Evolutionary conservation across 2,329 filamentous ascomycete genomes (phyloP), one percentile per base, ranked within the genome.

Genomic region (Keithomyces neogunnii): DNA sequence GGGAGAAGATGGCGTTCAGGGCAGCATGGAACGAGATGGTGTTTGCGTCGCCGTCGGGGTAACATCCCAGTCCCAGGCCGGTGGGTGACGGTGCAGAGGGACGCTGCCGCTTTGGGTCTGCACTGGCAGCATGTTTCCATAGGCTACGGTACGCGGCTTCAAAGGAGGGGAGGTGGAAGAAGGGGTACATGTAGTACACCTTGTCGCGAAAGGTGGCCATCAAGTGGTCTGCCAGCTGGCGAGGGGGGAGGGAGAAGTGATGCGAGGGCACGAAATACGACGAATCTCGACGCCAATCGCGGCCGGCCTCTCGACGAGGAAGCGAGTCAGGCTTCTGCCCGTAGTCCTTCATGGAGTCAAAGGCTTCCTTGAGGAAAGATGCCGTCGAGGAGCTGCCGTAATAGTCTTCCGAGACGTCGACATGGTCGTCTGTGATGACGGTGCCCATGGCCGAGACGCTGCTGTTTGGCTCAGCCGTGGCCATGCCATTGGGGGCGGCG

Each of bases 151-250:
- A 73, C 1, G 67, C 68, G 19, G 56, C 53, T 49, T 70, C 59
- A 46, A 76, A 75, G n/a, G 64, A 64, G 0, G 63, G 61, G 3
- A 66, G 62, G 56, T 74, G 66, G 48, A 75, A 69, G 51, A 73
- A 69, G 0, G 73, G 73, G 48, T 73, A 74, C 8, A 74, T 59
- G 55, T 66, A 71, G 52, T 68, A 69, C 1, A 74, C 60, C 7
- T 63, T 56, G 11, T 68, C 57, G 54, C 66, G 73, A 49, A 68
- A 75, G 13, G 63, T 62, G 4, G 64, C 54, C 3, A 74, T 40
- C 1, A 74, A 60, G 38, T 71, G 65, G 53, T 75, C 71, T 36
- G 69, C 69, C 5, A 74, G 51, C 2, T 61, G 53, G 1, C 72
- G 66, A 1, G 72, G 69, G 0, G 72, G 72, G 0, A 74, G 60